Percentiles rank a stretch among this genome's conserved stretches.
phyloP scores from a whole-genome alignment of 129 eudicot genomes.

The Dittrichia graveolens region DNA sequence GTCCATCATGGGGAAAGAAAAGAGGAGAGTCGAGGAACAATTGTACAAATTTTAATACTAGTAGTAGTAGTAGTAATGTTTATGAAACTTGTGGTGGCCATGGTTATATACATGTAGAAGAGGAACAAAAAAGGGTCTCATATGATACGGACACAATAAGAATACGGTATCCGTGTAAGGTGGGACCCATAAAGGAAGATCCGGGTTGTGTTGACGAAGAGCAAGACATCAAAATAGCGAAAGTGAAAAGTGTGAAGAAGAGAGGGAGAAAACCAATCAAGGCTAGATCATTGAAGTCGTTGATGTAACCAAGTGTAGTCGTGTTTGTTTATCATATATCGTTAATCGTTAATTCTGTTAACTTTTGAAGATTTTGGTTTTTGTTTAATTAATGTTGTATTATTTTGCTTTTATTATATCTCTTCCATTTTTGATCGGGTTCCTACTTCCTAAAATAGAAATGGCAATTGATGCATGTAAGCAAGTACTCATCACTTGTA shows the following conservation, averaged over 20 bases:
- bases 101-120: not conserved
- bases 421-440: too few species aligned
- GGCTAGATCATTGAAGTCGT: constrained; percentile 68
- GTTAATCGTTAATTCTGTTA: not conserved
- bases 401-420: not conserved
- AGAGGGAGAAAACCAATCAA: constrained; percentile 50
- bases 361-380: not conserved
- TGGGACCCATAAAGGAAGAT: constrained; percentile 1
- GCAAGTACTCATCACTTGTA: too few species aligned
- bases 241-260: constrained; percentile 32
- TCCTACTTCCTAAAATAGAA: too few species aligned
- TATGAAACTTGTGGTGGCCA: not conserved
- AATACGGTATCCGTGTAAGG: not conserved
- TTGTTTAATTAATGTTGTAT: not conserved
- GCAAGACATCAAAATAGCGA: constrained; percentile 30
- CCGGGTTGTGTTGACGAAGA: constrained; percentile 30
- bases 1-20: constrained; percentile 83
- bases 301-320: constrained; percentile 34
- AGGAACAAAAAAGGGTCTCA: not conserved
- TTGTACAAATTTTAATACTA: constrained; percentile 4
- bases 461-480: too few species aligned
- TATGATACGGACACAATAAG: not conserved
- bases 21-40: constrained; percentile 34
- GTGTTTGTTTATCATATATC: not conserved
- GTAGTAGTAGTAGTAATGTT: not conserved